Conservation (phyloP, 345 rosid species). For the Streptanthus diversifolius region DNA sequence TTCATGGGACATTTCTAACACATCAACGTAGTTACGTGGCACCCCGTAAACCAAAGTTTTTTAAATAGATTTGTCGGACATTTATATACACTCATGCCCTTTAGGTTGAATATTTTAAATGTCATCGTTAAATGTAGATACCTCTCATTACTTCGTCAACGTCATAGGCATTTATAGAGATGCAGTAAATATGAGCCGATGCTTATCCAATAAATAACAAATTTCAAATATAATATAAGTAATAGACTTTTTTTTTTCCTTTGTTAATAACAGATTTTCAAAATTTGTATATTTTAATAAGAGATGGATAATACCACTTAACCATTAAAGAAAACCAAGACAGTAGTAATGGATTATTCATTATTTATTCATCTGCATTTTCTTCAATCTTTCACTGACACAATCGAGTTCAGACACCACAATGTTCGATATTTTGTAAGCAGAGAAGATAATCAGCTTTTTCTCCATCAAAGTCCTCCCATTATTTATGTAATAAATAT, state of each 20-base stretch:
- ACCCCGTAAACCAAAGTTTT: neutral
- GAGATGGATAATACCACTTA: neutral
- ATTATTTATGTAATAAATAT: neutral
- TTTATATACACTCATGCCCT: neutral
- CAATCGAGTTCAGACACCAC: neutral
- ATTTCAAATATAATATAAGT: neutral
- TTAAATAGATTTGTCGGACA: neutral
- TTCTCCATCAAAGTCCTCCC: neutral
- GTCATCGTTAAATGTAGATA: neutral
- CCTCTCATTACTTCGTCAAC: constrained; percentile 8
- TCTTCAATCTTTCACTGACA: neutral
- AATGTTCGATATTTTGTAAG: neutral
- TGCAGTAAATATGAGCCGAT: constrained; percentile 15
- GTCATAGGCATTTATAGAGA: constrained; percentile 16
- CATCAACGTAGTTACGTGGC: neutral
- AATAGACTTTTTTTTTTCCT: neutral
- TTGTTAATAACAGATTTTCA: neutral
- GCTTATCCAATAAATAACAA: neutral
- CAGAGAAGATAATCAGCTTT: neutral
- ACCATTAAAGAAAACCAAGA: neutral
- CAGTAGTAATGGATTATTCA: neutral
- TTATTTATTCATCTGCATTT: neutral
- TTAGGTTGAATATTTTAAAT: neutral
- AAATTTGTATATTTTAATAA: neutral
- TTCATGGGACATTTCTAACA: neutral